Conservation (phyloP, 2,329 filamentous ascomycete genomes). For the Zymoseptoria pseudotritici region DNA sequence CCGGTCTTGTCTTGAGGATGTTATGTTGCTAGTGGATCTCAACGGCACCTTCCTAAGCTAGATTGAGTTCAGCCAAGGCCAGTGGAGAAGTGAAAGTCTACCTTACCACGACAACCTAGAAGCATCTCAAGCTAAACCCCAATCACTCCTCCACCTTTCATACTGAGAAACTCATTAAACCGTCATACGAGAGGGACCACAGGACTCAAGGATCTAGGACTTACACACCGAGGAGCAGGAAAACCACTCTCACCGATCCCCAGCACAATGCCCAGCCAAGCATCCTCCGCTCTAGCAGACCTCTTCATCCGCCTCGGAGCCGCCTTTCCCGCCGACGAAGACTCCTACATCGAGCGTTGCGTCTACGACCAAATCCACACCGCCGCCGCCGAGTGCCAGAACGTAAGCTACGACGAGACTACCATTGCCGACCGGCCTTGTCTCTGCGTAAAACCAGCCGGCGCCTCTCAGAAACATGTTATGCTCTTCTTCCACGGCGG, state of each 20-base stretch:
- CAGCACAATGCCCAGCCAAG: conserved; percentile 16
- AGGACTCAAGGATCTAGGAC: background rate
- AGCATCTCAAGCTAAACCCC: background rate
- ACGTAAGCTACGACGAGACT: conserved; percentile 17
- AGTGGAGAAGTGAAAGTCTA: background rate
- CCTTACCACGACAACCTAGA: background rate
- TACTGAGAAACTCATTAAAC: too few relatives aligned
- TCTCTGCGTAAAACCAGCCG: conserved; percentile 16
- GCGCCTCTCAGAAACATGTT: conserved; percentile 18
- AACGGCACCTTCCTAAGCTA: background rate
- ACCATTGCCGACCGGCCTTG: conserved; percentile 14
- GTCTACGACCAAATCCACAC: conserved; percentile 22
- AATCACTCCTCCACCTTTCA: background rate
- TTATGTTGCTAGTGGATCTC: background rate
- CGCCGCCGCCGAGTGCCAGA: conserved; percentile 18
- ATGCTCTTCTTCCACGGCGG: conserved; percentile 22
- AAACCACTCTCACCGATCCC: background rate
- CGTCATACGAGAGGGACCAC: background rate
- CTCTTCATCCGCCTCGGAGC: conserved; percentile 15
- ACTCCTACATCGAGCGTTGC: conserved; percentile 12
- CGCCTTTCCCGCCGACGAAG: conserved; percentile 12
- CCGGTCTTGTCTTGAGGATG: too few relatives aligned
- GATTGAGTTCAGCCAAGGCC: background rate
- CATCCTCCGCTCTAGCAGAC: conserved; percentile 16
- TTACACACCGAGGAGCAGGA: background rate